Percentiles rank a stretch among this genome's conserved stretches.
These are phyloP conservation scores for Senecio squalidus DNA, from an alignment of 140 eudicot species.

Conservation along the genomic window DNA sequence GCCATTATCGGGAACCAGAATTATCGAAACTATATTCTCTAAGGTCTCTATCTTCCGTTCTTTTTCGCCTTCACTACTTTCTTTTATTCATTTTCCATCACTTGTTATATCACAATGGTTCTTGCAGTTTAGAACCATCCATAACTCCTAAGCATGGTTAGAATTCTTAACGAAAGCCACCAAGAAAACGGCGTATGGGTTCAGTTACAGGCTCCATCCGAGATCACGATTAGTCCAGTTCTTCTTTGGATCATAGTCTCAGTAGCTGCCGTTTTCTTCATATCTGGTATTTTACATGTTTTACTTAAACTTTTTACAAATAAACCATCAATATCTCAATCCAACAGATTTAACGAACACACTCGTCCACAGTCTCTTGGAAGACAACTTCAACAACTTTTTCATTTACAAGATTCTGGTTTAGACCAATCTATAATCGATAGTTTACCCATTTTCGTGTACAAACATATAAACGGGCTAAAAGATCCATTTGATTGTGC, in stretches of 20 bases:
- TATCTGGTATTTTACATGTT: slow-evolving; percentile 36
- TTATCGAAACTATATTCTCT: background rate
- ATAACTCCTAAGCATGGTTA: slow-evolving; percentile 12
- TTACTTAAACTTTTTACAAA: slow-evolving; percentile 15
- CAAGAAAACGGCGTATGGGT: slow-evolving; percentile 17
- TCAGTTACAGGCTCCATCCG: slow-evolving; percentile 10
- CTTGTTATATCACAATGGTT: slow-evolving; percentile 4
- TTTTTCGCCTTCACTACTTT: background rate
- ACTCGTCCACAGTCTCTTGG: slow-evolving; percentile 32
- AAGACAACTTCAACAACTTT: slow-evolving; percentile 48
- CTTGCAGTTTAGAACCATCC: slow-evolving; percentile 2
- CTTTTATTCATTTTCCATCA: background rate
- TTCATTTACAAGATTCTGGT: slow-evolving; percentile 44
- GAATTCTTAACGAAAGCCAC: slow-evolving; percentile 14
- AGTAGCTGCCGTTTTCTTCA: slow-evolving; percentile 34
- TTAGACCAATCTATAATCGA: slow-evolving; percentile 41
- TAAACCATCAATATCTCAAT: slow-evolving; percentile 23
- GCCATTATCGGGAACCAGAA: slow-evolving; percentile 20
- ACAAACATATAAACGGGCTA: slow-evolving; percentile 22
- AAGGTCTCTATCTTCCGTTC: slow-evolving; percentile 11
- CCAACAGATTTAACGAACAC: slow-evolving; percentile 25
- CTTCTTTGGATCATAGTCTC: slow-evolving; percentile 32
- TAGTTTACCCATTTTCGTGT: slow-evolving; percentile 34
- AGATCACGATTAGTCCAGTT: slow-evolving; percentile 29
- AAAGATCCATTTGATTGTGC: slow-evolving; percentile 60